Conservation (phyloP, 208 protist species). For the Spironucleus salmonicida region DNA sequence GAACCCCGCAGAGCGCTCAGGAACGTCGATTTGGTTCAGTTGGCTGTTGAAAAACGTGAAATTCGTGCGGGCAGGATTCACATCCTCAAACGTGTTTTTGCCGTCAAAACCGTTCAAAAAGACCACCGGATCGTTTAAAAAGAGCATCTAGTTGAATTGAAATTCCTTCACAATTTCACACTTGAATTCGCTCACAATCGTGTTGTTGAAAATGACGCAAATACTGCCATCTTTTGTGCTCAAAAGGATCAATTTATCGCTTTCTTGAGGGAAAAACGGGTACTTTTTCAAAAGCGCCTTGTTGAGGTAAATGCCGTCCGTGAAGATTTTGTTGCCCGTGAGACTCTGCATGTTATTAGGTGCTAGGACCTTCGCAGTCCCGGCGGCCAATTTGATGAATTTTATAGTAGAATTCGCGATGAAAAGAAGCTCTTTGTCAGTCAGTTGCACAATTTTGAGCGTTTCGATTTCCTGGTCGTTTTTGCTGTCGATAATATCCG, state of each 20-base stretch:
- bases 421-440: constrained; percentile 5
- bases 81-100: neutral
- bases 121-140: too few species aligned
- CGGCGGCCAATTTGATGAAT: neutral
- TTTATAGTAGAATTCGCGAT: neutral
- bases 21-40: neutral
- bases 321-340: neutral
- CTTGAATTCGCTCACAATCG: constrained; percentile 6
- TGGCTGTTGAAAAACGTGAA: neutral
- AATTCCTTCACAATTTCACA: neutral
- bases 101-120: neutral
- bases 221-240: neutral
- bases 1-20: neutral
- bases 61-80: neutral
- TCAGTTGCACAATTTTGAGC: neutral
- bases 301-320: constrained; percentile 3
- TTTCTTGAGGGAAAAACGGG: neutral
- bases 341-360: neutral
- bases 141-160: too few species aligned
- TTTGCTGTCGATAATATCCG: neutral
- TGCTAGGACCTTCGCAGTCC: neutral
- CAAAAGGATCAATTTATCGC: neutral
- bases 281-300: neutral
- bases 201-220: neutral
- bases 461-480: neutral